phyloP scores from a whole-genome alignment of 805 yeast species.

The Brettanomyces bruxellensis region DNA sequence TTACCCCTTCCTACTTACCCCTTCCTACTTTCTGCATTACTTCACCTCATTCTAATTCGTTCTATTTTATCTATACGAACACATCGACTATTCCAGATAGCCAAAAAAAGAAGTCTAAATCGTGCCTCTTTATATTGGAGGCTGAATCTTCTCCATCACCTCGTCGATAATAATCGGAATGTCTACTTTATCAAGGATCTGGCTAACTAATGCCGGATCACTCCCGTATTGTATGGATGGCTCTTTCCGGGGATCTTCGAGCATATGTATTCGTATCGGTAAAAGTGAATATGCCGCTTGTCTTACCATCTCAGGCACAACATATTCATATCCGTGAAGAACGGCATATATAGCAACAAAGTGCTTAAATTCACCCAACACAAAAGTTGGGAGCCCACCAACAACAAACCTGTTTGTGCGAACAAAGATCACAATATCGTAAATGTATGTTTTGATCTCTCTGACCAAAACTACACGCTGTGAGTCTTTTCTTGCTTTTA shows the following conservation, averaged over 20 bases:
- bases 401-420: conserved; percentile 47
- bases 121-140: conserved; percentile 32
- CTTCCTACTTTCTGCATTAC: no score
- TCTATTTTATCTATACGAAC: neutral
- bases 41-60: no score
- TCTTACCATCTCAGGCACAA: conserved; percentile 45
- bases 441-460: conserved; percentile 44
- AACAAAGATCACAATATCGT: conserved; percentile 44
- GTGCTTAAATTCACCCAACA: conserved; percentile 32
- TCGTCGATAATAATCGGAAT: conserved; percentile 42
- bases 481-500: neutral
- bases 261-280: conserved; percentile 35
- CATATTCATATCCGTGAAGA: conserved; percentile 31
- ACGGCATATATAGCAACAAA: conserved; percentile 33
- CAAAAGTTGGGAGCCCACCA: conserved; percentile 42
- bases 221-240: conserved; percentile 50
- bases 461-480: neutral
- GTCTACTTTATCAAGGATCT: conserved; percentile 35
- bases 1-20: no score
- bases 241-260: conserved; percentile 32
- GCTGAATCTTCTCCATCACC: conserved; percentile 39
- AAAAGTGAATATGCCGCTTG: conserved; percentile 38
- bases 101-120: neutral
- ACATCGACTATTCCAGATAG: no score
- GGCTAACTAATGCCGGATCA: conserved; percentile 32